Base-by-base conservation (phyloP, 2,329 filamentous ascomycete species). In the Dactylonectria estremocensis region DNA sequence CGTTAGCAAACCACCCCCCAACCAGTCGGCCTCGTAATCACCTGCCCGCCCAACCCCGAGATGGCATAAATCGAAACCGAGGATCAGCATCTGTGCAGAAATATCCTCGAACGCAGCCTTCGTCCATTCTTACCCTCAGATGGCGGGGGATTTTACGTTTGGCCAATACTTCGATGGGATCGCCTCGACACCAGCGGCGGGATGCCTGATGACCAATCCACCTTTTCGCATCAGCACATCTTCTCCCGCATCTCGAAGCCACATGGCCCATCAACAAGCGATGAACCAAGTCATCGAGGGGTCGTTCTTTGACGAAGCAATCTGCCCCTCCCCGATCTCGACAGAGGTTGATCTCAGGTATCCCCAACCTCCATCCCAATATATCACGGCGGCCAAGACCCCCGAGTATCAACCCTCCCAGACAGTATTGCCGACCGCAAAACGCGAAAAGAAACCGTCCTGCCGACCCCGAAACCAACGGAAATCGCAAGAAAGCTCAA, bases 221-320 rank as follows among this genome's bases (percentile, higher is more conserved):
- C 63, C 74, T 13, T 72, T 70, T 57, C 69, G 61, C n/a, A 70
- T 71, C 49, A 64, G 68, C 63, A 72, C 68, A 33, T 71, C 68
- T 18, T 76, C 72, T 9, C 74, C 72, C 49, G 58, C 66, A 54
- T 58, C 61, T 40, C 70, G 68, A 66, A 68, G 59, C 37, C 69
- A 67, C 46, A 60, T 74, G 53, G 60, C 48, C 9, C 72, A 67
- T 37, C 72, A 74, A 46, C 66, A 69, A 24, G 37, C 63, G 10
- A 62, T 69, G 28, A 62, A 55, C n/a, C 74, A 76, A 48, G 50
- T 67, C 8, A 54, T 69, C 57, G 69, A 70, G 48, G 63, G 68
- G 28, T 74, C 73, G 3, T 76, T 76, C 31, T 76, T 76, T 28
- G 74, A 76, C n/a, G 74, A 76, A 57, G 74, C 74, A 54, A 74